These are phyloP conservation scores for Arthromyces matolae DNA, from an alignment of 768 basidiomycete genomes.

Conservation along the genomic window DNA sequence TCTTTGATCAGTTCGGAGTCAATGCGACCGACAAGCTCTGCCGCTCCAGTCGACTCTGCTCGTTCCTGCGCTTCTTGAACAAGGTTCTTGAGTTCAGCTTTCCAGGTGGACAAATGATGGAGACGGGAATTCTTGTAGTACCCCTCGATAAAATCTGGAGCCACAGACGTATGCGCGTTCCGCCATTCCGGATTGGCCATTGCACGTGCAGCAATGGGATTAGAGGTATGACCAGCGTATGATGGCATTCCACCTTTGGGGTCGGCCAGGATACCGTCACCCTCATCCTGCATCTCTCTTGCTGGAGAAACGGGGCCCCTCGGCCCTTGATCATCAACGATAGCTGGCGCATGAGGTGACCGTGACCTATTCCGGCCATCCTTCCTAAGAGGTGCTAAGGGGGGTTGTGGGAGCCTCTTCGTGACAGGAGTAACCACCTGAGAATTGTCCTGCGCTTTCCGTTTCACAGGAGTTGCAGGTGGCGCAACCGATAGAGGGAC, in stretches of 20 bases:
- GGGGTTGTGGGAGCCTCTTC: background rate
- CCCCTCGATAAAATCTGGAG: slow-evolving; percentile 82
- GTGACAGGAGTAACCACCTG: background rate
- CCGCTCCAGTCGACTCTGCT: slow-evolving; percentile 39
- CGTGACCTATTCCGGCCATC: background rate
- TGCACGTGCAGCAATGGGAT: slow-evolving; percentile 68
- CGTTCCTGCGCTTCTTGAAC: slow-evolving; percentile 78
- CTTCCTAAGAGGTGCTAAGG: background rate
- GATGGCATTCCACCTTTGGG: slow-evolving; percentile 35
- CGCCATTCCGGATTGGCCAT: slow-evolving; percentile 88
- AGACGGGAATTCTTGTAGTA: slow-evolving; percentile 85
- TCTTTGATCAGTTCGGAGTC: slow-evolving; percentile 19
- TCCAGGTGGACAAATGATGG: slow-evolving; percentile 92
- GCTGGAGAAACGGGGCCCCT: background rate
- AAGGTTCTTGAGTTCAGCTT: slow-evolving; percentile 78
- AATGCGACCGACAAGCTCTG: slow-evolving; percentile 29
- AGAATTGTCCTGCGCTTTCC: background rate
- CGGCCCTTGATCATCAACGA: background rate
- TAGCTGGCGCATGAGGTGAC: background rate
- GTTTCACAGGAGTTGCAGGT: slow-evolving; percentile 9
- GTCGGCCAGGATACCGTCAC: too few species aligned
- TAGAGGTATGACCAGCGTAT: slow-evolving; percentile 69
- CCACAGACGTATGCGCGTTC: slow-evolving; percentile 79
- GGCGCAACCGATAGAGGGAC: background rate
- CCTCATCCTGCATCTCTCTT: background rate